These are phyloP conservation scores for Candida insectorum DNA, from an alignment of 805 yeast species.

Conservation along the genomic window DNA sequence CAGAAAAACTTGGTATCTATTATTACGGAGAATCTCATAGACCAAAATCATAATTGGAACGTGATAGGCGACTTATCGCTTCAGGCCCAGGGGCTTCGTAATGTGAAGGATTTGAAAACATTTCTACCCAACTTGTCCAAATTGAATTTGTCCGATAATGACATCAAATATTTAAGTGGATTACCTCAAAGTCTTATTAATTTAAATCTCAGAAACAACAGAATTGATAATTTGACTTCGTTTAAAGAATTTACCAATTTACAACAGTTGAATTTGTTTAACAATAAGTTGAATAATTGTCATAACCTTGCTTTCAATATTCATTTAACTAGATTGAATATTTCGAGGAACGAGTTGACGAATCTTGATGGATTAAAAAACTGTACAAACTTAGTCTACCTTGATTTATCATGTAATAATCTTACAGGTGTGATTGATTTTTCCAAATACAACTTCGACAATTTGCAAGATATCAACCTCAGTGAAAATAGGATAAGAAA, in stretches of 20 bases:
- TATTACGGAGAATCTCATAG: slow-evolving; percentile 41
- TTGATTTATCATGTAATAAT: slow-evolving; percentile 42
- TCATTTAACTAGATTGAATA: slow-evolving; percentile 41
- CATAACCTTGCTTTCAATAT: slow-evolving; percentile 34
- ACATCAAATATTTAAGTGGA: slow-evolving; percentile 42
- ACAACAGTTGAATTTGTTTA: slow-evolving; percentile 39
- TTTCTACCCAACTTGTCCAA: slow-evolving; percentile 43
- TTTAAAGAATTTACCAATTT: slow-evolving; percentile 39
- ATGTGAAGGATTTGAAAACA: slow-evolving; percentile 39
- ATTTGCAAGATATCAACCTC: slow-evolving; percentile 42
- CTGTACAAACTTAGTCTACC: slow-evolving; percentile 35
- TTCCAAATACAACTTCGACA: slow-evolving; percentile 26
- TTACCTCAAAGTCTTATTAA: slow-evolving; percentile 38
- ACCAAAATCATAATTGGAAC: slow-evolving; percentile 42
- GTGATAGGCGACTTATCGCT: slow-evolving; percentile 34
- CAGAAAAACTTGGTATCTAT: slow-evolving; percentile 42
- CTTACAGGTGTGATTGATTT: slow-evolving; percentile 39
- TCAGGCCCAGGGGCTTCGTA: slow-evolving; percentile 29
- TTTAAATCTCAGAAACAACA: slow-evolving; percentile 37
- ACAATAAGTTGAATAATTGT: slow-evolving; percentile 34
- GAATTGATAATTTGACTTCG: slow-evolving; percentile 38
- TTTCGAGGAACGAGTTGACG: slow-evolving; percentile 33
- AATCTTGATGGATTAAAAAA: slow-evolving; percentile 33
- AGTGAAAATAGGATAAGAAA: slow-evolving; percentile 38
- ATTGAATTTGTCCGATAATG: slow-evolving; percentile 42